phyloP scores from a whole-genome alignment of 1,284 basidiomycete genomes.

The Puccinia polysora region DNA sequence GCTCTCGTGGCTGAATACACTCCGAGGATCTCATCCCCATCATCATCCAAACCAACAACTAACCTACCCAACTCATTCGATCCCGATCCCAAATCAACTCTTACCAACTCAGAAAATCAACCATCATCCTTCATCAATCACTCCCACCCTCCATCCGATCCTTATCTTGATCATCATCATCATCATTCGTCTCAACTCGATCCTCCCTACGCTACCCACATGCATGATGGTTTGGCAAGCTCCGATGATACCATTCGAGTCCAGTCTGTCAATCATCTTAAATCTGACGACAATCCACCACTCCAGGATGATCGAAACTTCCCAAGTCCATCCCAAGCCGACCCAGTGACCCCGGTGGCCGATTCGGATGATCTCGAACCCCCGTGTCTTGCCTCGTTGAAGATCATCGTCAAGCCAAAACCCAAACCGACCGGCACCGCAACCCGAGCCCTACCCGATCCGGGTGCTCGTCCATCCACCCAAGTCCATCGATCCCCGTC shows the following conservation, averaged over 20 bases:
- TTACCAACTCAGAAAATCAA: no score
- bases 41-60: background rate
- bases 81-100: no score
- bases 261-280: no score
- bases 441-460: background rate
- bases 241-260: no score
- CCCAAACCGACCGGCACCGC: background rate
- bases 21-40: constrained; percentile 2
- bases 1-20: constrained; percentile 47
- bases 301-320: no score
- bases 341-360: background rate
- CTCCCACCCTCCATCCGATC: background rate
- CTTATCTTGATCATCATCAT: background rate
- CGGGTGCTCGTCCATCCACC: background rate
- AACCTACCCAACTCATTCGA: no score
- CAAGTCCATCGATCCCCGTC: background rate
- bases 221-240: no score
- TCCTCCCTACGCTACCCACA: background rate
- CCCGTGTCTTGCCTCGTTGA: background rate
- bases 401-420: constrained; percentile 17
- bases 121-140: no score
- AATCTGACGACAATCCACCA: no score
- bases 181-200: no score
- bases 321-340: background rate
- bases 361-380: constrained; percentile 14